A percentile compares a stretch with the other conserved stretches of the same genome.
phyloP scores from a whole-genome alignment of 2,329 filamentous ascomycete genomes.

The Claviceps paspali region DNA sequence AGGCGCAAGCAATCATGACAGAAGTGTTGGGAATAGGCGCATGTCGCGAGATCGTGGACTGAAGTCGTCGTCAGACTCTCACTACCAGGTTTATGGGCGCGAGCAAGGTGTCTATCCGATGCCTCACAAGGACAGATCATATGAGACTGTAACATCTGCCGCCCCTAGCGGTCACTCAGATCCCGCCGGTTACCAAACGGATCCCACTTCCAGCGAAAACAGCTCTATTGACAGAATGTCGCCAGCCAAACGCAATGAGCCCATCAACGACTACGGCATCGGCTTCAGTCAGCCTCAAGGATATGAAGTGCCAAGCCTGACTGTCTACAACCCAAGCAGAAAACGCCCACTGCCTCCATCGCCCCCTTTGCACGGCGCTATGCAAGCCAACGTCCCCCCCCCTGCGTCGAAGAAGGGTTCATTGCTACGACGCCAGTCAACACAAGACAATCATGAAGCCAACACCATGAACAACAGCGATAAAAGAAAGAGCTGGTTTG shows the following conservation, averaged over 20 bases:
- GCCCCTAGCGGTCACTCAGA: conserved; percentile 62
- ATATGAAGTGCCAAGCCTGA: conserved; percentile 27
- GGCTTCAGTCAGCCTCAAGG: conserved; percentile 30
- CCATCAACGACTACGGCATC: conserved; percentile 50
- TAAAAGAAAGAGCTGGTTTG: conserved; percentile 86
- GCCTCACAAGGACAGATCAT: conserved; percentile 59
- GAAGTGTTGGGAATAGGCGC: conserved; percentile 9
- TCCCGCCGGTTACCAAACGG: conserved; percentile 64
- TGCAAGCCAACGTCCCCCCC: conserved; percentile 8
- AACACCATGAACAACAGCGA: conserved; percentile 23
- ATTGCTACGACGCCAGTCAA: conserved; percentile 3
- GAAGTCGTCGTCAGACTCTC: conserved; percentile 32
- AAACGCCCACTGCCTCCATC: conserved; percentile 13
- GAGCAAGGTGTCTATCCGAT: conserved; percentile 34
- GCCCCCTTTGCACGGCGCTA: conserved; percentile 8
- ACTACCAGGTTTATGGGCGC: conserved; percentile 22
- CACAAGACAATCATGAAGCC: background rate
- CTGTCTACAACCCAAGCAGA: conserved; percentile 14
- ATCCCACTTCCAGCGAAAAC: conserved; percentile 78
- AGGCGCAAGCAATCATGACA: conserved; percentile 12
- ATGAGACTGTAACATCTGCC: conserved; percentile 74
- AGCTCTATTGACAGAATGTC: conserved; percentile 71
- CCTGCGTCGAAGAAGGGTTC: conserved; percentile 16
- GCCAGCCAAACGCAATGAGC: conserved; percentile 36
- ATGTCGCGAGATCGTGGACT: conserved; percentile 14